phyloP scores from a whole-genome alignment of 2,329 filamentous ascomycete genomes.

The Fusarium denticulatum region DNA sequence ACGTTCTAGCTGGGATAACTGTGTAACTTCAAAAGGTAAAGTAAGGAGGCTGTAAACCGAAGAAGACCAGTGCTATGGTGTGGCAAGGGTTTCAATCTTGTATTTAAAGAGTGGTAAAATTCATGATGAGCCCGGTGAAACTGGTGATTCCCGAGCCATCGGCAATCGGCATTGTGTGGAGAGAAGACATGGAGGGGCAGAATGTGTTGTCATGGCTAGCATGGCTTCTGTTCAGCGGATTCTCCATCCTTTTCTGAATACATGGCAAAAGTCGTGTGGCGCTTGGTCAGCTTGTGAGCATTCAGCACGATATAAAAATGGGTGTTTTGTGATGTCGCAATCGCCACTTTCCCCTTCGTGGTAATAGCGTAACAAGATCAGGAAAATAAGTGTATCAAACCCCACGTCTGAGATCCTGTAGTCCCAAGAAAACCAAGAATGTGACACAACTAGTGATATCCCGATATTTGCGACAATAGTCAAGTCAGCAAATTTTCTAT shows the following conservation, averaged over 20 bases:
- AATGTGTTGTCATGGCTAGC: constrained; percentile 24
- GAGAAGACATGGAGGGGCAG: constrained; percentile 14
- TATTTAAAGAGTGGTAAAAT: constrained; percentile 7
- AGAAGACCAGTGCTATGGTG: background rate
- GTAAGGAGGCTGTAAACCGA: background rate
- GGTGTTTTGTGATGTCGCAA: constrained; percentile 40
- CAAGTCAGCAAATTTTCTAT: background rate
- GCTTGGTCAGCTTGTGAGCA: constrained; percentile 23
- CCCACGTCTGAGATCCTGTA: constrained; percentile 10
- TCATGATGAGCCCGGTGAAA: background rate
- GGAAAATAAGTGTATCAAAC: constrained; percentile 15
- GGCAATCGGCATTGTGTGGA: constrained; percentile 26
- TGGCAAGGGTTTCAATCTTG: background rate
- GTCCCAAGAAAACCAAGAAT: background rate
- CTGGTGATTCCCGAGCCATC: constrained; percentile 11
- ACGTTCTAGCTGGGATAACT: background rate
- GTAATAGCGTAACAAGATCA: constrained; percentile 30
- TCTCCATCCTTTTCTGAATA: constrained; percentile 24
- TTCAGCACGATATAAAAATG: constrained; percentile 21
- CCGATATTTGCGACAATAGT: background rate
- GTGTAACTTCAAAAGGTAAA: background rate
- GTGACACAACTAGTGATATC: background rate
- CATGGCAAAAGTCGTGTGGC: constrained; percentile 26
- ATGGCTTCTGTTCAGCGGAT: constrained; percentile 4
- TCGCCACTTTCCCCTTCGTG: constrained; percentile 38